These are phyloP conservation scores for Exophiala oligosperma DNA, from an alignment of 2,329 filamentous ascomycete species.

Conservation along the genomic window DNA sequence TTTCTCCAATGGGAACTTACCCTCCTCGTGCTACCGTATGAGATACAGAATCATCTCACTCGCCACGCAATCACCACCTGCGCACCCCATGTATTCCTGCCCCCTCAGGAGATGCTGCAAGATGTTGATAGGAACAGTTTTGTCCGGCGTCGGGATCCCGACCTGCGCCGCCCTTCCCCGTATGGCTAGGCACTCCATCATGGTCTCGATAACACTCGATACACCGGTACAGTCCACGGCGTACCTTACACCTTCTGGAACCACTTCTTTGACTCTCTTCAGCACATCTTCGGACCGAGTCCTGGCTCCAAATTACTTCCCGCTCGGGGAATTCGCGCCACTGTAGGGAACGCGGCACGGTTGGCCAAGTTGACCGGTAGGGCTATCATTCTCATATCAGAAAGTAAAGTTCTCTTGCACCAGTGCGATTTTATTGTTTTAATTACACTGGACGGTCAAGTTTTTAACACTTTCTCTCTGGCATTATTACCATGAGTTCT, in stretches of 20 bases:
- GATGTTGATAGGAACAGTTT: constrained; percentile 19
- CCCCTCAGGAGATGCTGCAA: constrained; percentile 8
- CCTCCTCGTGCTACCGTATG: neutral
- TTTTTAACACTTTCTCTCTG: too few relatives aligned
- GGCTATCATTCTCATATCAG: too few relatives aligned
- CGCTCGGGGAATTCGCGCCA: too few relatives aligned
- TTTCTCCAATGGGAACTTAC: constrained; percentile 5
- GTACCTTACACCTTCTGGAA: constrained; percentile 14
- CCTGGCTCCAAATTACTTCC: too few relatives aligned
- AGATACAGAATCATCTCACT: constrained; percentile 2
- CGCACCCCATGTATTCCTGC: constrained; percentile 1
- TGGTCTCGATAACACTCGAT: constrained; percentile 14
- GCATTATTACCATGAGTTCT: too few relatives aligned
- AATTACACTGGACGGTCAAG: too few relatives aligned
- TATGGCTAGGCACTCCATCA: constrained; percentile 26
- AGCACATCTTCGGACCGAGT: constrained; percentile 32
- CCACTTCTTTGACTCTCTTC: neutral
- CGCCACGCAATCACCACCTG: neutral
- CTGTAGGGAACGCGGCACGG: too few relatives aligned
- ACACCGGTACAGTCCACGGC: constrained; percentile 30
- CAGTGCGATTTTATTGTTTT: too few relatives aligned
- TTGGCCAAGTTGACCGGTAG: too few relatives aligned
- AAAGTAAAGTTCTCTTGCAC: too few relatives aligned
- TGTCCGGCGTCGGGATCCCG: constrained; percentile 20
- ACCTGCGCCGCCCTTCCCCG: constrained; percentile 25